Base-by-base conservation (phyloP, 768 basidiomycete genomes). In the Auricularia auricula-judae region DNA sequence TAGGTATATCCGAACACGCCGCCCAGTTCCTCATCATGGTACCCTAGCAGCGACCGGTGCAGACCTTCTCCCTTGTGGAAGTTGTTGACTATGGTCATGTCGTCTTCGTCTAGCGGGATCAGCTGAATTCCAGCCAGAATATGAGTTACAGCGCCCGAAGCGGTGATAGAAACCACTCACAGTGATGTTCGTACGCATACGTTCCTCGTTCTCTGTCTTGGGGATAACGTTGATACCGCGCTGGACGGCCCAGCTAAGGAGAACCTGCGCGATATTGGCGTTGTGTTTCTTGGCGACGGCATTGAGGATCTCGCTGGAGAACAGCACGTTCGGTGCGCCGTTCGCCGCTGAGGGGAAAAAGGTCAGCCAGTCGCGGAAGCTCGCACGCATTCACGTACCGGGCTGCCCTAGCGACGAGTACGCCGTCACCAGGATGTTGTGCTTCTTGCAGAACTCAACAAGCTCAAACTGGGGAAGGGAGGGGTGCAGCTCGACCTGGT, bases 401-500 rank as follows among this genome's bases (percentile, higher is more conserved):
- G 56, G 56, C 34, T 63, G 72, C 4, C 77, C 91, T 2, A 93
- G 82, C 10, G 90, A 88, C 1, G 87, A 92, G 77, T 91, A 93
- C 5, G 89, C 87, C 21, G 89, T 87, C 65, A 89, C 70, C 11
- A 81, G 76, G 70, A 93, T 91, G 47, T 86, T 86, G 70, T 86
- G 84, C 60, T 72, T 70, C 53, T 76, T 72, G 78, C 87, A 87
- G 71, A 79, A 85, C 64, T 81, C 78, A 59, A 87, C 80, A 47
- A 89, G 75, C 33, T 88, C 86, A 65, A 84, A 80, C 71, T 88
- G 86, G 36, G 83, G 81, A 74, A 85, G 87, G 36, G 72, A 87
- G 78, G 88, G 86, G 71, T 89, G 88, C 42, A 85, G 77, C 73
- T 88, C 88, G 64, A 93, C 81, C 76, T 93, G 91, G 76, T 91